Base-by-base conservation (phyloP, 192 early-diverging fungal genomes). In the Lobosporangium transversale region DNA sequence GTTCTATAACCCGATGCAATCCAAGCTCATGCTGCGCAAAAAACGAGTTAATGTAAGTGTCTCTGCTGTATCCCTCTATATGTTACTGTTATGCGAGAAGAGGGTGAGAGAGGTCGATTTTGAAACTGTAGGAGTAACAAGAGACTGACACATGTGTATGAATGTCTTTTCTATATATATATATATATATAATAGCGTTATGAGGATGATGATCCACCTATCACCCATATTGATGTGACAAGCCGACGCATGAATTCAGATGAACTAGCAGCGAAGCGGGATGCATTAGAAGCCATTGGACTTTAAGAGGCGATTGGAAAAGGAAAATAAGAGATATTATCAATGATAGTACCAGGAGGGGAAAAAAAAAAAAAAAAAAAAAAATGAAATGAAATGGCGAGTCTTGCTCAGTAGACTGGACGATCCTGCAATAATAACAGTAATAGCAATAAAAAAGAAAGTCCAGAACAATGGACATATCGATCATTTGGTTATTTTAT, bases 11-110 rank as follows among this genome's bases (percentile, higher is more conserved):
- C 58, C 64, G 6, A 76, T 67, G 59, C 73, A 76, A 40, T 76
- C 73, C 29, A 76, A 76, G n/a, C 59, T 76, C 17, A 76, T 76
- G 73, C 29, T 76, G 33, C 64, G 73, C 52, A 76, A 76, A 59
- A 76, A 76, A 59, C 73, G 73, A 36, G 63, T 53, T 43, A 76
- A 76, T 63, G 73, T 76, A 76, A 17, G 2, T 8, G 43, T 47
- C 29, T 55, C 9, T 42, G 40, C 17, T 42, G 40, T 42, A 12
- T 42, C 10, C 17, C n/a, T 7, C 47, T 26, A 21, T 26, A 8
- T 27, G 49, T n/a, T 27, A 1, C 35, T 11, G 35, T 5, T 15
- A n/a, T 33, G 30, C 29, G 9, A 23, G 47, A 51, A 24, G 3
- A 48, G 5, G 2, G 15, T n/a, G 43, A 20, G 31, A 1, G 9